Evolutionary conservation across 495 filamentous ascomycete species (phyloP), one percentile per base, ranked within the genome.

Genomic region (Oidiodendron maius): DNA sequence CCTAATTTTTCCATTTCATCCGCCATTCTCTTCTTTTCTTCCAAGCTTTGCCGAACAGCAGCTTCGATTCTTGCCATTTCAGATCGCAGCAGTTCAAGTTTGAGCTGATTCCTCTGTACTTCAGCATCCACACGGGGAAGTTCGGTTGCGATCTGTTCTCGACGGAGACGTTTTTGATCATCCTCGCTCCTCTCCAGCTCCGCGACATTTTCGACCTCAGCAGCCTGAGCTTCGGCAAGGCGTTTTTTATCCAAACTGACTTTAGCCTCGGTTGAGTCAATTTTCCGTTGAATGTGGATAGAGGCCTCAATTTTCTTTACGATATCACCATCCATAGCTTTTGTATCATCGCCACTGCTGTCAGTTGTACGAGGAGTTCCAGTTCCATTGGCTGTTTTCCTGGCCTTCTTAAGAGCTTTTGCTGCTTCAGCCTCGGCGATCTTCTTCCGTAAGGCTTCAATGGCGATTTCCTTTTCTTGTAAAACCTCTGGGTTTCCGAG

Each of bases 361-460:
- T 55, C 44, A 13, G 15, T 15, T 2, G 24, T 20, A 23, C 26
- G 38, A 40, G 58, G 58, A 5, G 58, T 61, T 24, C 13, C 44
- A 11, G 58, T 38, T 3, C 58, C 58, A 18, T 48, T 61, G 3
- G 48, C 38, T 32, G 47, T 55, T 28, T 55, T 43, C 18, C 44
- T 35, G 18, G 54, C 48, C 36, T 69, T 68, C 62, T 80, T 81
- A 8, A 20, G 9, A 18, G 38, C 38, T 51, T 78, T 81, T 49
- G 74, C 77, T 25, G 84, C 75, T 61, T 94, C 87, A 28, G 82
- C 74, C 57, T 89, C 82, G 13, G 83, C 85, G 61, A 95, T 91
- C 46, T 75, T 82, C 60, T 76, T 76, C 53, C 79, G 87, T 71
- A 91, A 78, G 32, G 74, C 74, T 60, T 86, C 77, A 41, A 95